These are phyloP conservation scores for Adansonia grandidieri DNA, from an alignment of 441 rosid genomes.

Conservation along the genomic window DNA sequence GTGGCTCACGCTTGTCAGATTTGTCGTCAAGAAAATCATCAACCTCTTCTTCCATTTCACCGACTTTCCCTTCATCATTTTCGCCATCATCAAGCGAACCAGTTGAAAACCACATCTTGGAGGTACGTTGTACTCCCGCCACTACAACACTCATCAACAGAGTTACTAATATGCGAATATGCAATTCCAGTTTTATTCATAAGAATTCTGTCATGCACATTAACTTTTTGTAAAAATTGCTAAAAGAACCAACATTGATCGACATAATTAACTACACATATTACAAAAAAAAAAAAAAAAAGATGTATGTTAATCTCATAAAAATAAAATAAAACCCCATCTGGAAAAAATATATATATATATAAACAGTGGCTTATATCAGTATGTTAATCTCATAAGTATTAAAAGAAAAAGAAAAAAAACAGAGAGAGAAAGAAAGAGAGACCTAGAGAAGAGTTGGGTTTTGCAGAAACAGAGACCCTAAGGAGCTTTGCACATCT, in stretches of 20 bases:
- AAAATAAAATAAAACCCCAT: conserved; percentile 6
- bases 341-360: background rate
- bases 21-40: conserved; percentile 49
- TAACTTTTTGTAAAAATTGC: conserved; percentile 30
- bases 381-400: conserved; percentile 8
- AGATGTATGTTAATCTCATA: too few species aligned
- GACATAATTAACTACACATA: background rate
- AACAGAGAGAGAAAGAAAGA: conserved; percentile 4
- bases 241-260: conserved; percentile 11
- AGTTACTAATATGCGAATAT: background rate
- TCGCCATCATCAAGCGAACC: conserved; percentile 37
- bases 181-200: background rate
- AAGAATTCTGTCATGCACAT: background rate
- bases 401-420: background rate
- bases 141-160: conserved; percentile 38
- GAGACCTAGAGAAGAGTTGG: conserved; percentile 44
- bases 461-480: conserved; percentile 30
- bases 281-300: background rate
- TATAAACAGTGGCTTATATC: background rate
- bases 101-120: conserved; percentile 56
- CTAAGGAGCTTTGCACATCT: conserved; percentile 45
- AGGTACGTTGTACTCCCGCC: conserved; percentile 45
- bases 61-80: conserved; percentile 30
- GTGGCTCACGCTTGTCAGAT: conserved; percentile 60
- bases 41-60: conserved; percentile 44